These are phyloP conservation scores for Emmonsiellopsis sp. DNA, from an alignment of 2,329 filamentous ascomycete species.

Conservation along the genomic window DNA sequence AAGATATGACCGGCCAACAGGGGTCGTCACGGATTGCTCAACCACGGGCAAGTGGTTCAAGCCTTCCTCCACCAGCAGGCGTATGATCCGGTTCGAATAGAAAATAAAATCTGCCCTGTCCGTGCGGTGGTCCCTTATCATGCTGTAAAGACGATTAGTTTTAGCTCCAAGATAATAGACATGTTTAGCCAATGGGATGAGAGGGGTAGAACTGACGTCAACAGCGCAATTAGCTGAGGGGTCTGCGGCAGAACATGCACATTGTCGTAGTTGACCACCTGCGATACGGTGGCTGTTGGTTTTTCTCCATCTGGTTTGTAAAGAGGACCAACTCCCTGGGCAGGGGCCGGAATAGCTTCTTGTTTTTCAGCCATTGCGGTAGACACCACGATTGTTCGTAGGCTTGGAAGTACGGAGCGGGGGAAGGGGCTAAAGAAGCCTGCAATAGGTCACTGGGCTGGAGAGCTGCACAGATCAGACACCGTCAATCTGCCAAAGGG, in stretches of 20 bases:
- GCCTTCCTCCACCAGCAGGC: conserved; percentile 90
- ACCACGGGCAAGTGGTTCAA: conserved; percentile 92
- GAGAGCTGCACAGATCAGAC: no score
- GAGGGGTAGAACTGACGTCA: conserved; percentile 64
- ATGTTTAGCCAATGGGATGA: neutral
- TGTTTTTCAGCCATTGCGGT: conserved; percentile 5
- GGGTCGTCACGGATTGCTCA: conserved; percentile 80
- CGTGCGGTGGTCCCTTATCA: conserved; percentile 88
- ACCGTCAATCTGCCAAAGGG: no score
- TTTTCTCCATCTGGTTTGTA: conserved; percentile 71
- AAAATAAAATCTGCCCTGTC: conserved; percentile 96
- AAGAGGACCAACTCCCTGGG: conserved; percentile 61
- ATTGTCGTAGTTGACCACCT: conserved; percentile 69
- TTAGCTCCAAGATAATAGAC: neutral
- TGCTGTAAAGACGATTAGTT: conserved; percentile 46
- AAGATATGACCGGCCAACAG: conserved; percentile 77
- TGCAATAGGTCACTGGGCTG: neutral
- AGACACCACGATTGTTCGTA: neutral
- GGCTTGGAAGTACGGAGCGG: neutral
- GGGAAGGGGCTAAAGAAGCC: neutral
- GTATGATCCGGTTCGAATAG: conserved; percentile 97
- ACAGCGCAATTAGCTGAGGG: conserved; percentile 88
- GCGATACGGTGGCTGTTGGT: conserved; percentile 82
- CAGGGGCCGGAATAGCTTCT: conserved; percentile 1
- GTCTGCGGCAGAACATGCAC: conserved; percentile 87